Evolutionary conservation across 1,139 yeast species (phyloP).

Genomic region (Blastobotrys apis): DNA sequence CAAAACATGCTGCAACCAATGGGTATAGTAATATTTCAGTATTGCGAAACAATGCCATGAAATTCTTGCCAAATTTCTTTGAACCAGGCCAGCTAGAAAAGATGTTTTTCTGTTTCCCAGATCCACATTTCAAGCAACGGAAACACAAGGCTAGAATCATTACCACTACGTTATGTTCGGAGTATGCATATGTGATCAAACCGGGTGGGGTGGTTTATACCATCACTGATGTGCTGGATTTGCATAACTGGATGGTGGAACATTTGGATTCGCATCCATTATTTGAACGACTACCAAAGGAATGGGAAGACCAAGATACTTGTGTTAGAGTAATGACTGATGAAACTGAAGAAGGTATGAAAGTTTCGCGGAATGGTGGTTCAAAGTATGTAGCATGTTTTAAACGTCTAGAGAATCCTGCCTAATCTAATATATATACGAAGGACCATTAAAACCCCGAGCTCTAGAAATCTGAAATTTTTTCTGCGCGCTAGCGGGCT

Average conservation of each 20-base stretch:
- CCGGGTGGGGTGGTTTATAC: conserved; percentile 91
- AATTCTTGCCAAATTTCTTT: conserved; percentile 91
- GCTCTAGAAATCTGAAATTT: no score
- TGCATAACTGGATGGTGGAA: conserved; percentile 94
- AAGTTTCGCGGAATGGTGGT: conserved; percentile 87
- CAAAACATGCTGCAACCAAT: conserved; percentile 39
- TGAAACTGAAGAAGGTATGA: conserved; percentile 96
- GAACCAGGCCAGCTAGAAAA: conserved; percentile 66
- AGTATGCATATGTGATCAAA: conserved; percentile 83
- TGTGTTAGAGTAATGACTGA: conserved; percentile 86
- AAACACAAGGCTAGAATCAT: conserved; percentile 96
- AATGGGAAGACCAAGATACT: conserved; percentile 74
- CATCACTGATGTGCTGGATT: conserved; percentile 90
- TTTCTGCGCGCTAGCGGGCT: no score
- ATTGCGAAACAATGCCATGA: conserved; percentile 94
- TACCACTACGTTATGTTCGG: conserved; percentile 81
- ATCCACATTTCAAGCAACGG: conserved; percentile 96
- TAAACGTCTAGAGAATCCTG: conserved; percentile 43
- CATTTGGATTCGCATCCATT: conserved; percentile 89
- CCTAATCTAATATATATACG: not conserved
- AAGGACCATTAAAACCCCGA: no score
- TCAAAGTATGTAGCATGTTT: conserved; percentile 85
- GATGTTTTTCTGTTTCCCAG: conserved; percentile 98
- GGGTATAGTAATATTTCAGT: conserved; percentile 80
- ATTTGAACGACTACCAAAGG: conserved; percentile 71